A percentile compares a stretch with the other conserved stretches of the same genome.
These are phyloP conservation scores for Nemophila menziesii DNA, from an alignment of 257 asterid species.

Conservation along the genomic window DNA sequence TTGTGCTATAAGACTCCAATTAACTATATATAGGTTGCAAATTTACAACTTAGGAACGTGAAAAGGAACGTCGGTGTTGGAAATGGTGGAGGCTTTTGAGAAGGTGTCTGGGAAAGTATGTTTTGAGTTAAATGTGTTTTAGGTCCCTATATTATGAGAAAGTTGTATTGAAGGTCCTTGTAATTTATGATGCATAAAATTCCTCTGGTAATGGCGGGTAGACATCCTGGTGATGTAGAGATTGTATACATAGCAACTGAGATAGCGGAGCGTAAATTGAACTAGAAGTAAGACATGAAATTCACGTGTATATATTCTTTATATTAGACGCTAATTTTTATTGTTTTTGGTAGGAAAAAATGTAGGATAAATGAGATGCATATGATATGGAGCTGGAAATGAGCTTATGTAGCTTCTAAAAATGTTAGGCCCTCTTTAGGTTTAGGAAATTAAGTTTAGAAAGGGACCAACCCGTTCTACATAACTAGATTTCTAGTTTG, in stretches of 20 bases:
- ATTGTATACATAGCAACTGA: slow-evolving; percentile 68
- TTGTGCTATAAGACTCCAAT: no score
- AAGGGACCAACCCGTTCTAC: no score
- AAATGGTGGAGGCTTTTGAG: slow-evolving; percentile 96
- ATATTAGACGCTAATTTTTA: no score
- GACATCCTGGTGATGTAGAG: slow-evolving; percentile 99
- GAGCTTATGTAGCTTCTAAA: no score
- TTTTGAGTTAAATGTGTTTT: no score
- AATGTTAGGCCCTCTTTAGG: no score
- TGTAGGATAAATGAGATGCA: slow-evolving; percentile 76
- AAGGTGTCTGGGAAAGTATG: slow-evolving; percentile 95
- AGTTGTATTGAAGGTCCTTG: no score
- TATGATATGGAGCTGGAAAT: slow-evolving; percentile 94
- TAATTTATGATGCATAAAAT: slow-evolving; percentile 47
- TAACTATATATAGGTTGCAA: slow-evolving; percentile 51
- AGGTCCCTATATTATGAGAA: no score
- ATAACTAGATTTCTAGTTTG: no score
- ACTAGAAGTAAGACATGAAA: slow-evolving; percentile 96
- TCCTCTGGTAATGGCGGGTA: slow-evolving; percentile 64
- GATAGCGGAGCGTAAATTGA: slow-evolving; percentile 76
- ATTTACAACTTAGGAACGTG: slow-evolving; percentile 98
- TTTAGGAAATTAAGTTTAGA: no score
- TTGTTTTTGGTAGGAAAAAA: slow-evolving; percentile 45
- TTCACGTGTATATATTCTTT: no score
- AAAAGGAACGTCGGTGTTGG: slow-evolving; percentile 93